Evolutionary conservation across 2,329 filamentous ascomycete genomes (phyloP).

Genomic region (Epicoccum nigrum): DNA sequence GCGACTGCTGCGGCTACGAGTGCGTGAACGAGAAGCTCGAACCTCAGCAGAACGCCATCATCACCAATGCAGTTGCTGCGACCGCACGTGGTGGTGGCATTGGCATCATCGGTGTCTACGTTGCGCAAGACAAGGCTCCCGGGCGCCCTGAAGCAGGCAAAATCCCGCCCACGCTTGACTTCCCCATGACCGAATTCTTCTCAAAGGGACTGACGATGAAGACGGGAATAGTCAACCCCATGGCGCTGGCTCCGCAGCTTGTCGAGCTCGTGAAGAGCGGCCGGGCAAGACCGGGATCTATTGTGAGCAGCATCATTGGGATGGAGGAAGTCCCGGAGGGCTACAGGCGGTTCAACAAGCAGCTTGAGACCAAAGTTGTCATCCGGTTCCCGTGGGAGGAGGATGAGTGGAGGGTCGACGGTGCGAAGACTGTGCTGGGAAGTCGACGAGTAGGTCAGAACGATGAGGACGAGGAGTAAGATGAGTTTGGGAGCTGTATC

Average conservation of each 20-base stretch:
- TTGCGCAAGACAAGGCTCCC: background rate
- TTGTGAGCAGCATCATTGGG: background rate
- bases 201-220: background rate
- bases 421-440: background rate
- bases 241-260: background rate
- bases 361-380: background rate
- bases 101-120: background rate
- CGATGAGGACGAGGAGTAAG: background rate
- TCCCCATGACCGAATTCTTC: background rate
- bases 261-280: background rate
- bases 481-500: too few species aligned
- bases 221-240: background rate
- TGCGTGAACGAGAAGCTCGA: background rate
- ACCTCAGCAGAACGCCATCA: background rate
- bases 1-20: slow-evolving; percentile 1
- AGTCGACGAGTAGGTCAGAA: background rate
- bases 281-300: background rate
- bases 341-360: background rate
- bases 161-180: background rate
- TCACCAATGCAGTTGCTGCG: background rate
- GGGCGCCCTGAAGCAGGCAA: background rate
- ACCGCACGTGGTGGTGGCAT: background rate
- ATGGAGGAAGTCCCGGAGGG: background rate
- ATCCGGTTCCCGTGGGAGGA: background rate
- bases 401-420: background rate